A percentile compares a stretch with the other conserved stretches of the same genome.
Conservation (phyloP, 345 rosid species). For the Syzygium jambos region DNA sequence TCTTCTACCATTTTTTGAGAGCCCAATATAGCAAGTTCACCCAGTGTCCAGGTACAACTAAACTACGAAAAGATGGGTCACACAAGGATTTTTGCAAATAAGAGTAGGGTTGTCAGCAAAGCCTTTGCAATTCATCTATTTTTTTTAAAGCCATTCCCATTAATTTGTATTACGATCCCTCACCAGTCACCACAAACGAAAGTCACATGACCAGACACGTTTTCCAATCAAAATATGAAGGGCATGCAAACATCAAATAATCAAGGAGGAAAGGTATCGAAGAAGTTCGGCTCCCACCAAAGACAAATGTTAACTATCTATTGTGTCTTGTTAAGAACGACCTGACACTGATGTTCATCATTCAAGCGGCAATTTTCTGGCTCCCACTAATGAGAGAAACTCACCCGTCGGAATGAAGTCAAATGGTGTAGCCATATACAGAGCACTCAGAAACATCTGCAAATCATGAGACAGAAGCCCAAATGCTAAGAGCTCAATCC, state of each 20-base stretch:
- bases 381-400: not conserved
- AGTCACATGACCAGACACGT: not conserved
- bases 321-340: not conserved
- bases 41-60: not conserved
- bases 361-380: not conserved
- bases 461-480: not conserved
- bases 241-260: not conserved
- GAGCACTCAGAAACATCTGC: constrained; percentile 55
- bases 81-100: not conserved
- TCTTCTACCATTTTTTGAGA: not conserved
- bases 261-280: not conserved
- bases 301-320: not conserved
- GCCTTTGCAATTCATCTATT: not conserved
- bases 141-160: not conserved
- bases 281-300: not conserved
- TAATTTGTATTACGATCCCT: not conserved
- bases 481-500: not conserved
- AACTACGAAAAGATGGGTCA: not conserved
- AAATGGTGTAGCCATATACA: constrained; percentile 59
- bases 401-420: constrained; percentile 70
- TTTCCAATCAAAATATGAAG: not conserved
- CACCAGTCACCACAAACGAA: not conserved
- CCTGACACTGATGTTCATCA: not conserved
- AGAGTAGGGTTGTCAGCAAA: not conserved
- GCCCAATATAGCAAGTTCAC: not conserved